Evolutionary conservation across 2,329 filamentous ascomycete species (phyloP), one percentile per base, ranked within the genome.

Genomic region (Cryphonectria carpinicola): DNA sequence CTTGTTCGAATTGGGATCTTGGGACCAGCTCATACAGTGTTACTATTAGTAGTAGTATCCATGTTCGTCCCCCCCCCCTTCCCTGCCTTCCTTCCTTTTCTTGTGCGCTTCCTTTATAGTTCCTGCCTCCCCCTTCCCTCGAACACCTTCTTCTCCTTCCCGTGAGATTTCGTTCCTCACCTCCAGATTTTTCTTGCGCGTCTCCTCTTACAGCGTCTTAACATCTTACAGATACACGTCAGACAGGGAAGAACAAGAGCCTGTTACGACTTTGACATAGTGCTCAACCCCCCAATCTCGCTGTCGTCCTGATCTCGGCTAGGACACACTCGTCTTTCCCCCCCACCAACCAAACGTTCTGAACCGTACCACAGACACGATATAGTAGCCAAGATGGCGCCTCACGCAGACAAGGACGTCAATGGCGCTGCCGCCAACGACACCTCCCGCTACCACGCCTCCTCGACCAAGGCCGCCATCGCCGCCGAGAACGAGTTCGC

Each of bases 391-490:
- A 81, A 70, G 76, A 90, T 90, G 88, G 86, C 88, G 76, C 87
- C 88, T 75, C 87, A 89, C 84, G 87, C 87, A 71, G 76, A 79
- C 74, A 77, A 74, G 77, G 81, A 88, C 77, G 80, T 77, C 76
- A 77, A 74, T 77, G 81, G 87, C 77, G 80, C 76, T 76, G 74
- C 76, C 68, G 76, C 77, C 75, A 81, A 79, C 75, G 82, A 80
- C 74, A 74, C 76, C 32, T 82, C 83, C 65, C 84, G 83, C 75
- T 89, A 87, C 84, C 96, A 98, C 83, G 88, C 94, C 69, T 81
- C 92, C 28, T 94, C 95, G 37, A 95, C 94, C 60, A 84, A 90
- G 70, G 86, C 88, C 76, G 95, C 96, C 76, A 97, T 98, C 80
- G 84, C 90, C 67, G 84, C 90, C 67, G 96, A 99, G 84, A 86